Conservation (phyloP, 768 basidiomycete genomes). For the Leccinum aurantiacum region DNA sequence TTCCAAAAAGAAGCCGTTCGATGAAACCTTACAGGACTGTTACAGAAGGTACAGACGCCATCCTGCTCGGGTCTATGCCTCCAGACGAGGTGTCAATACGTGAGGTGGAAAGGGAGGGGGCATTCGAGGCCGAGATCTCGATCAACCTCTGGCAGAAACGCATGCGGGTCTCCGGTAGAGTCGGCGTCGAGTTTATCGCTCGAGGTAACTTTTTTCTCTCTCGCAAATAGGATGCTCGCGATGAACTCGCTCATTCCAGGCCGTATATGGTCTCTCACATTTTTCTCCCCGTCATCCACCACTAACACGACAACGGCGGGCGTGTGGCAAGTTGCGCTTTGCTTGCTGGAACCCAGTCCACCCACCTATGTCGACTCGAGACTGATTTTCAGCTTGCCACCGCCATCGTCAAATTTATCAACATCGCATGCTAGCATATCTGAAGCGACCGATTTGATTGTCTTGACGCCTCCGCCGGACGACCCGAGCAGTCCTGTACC, state of each 20-base stretch:
- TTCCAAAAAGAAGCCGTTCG: background rate
- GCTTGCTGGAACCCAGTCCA: constrained; percentile 54
- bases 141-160: constrained; percentile 65
- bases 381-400: constrained; percentile 43
- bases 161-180: constrained; percentile 59
- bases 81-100: constrained; percentile 57
- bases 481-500: background rate
- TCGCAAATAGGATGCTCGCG: background rate
- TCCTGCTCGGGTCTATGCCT: constrained; percentile 43
- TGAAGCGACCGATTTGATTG: constrained; percentile 9
- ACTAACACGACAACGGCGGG: constrained; percentile 9
- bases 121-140: constrained; percentile 47
- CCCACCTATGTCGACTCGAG: constrained; percentile 58
- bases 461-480: constrained; percentile 4
- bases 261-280: constrained; percentile 29
- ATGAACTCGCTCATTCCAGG: constrained; percentile 11
- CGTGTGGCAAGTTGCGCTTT: constrained; percentile 46
- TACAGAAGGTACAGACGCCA: constrained; percentile 45
- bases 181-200: constrained; percentile 67
- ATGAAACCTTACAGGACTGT: background rate
- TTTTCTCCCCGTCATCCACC: constrained; percentile 19
- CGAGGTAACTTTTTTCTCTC: constrained; percentile 33
- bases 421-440: background rate
- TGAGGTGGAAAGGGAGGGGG: constrained; percentile 48
- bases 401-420: constrained; percentile 2